Base-by-base conservation (phyloP, 495 filamentous ascomycete species). In the Penicillium roqueforti region DNA sequence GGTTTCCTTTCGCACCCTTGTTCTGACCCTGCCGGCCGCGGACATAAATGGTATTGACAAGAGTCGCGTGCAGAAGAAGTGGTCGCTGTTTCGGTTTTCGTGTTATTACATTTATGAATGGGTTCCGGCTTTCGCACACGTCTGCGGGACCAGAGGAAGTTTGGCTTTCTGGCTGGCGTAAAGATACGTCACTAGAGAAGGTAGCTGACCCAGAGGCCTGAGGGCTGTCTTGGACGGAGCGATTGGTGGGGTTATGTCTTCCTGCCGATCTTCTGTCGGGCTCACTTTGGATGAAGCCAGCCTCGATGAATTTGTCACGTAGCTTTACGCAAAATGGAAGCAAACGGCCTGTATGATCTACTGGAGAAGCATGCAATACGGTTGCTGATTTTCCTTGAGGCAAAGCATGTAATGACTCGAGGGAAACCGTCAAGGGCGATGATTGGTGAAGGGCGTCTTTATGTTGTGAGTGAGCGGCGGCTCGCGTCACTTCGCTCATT, bases 31-130 rank as follows among this genome's bases (percentile, higher is more conserved):
- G 68, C 63, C 60, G 72, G 22, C 69, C 73, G 26, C 55, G 60
- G 29, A 86, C 82, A 66, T 96, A 96, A 28, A 91, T 81, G 7
- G 91, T 96, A 68, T 97, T 96, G 19, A 93, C 70, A 4, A 97
- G 75, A 3, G 92, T 96, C 14, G 88, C 90, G 66, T 96, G 92
- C 45, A 96, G 64, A 18, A 87, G 77, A 44, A 97, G 66, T n/a
- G 82, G 81, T 29, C 91, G 71, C 1, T 59, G 45, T 48, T 69
- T 71, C 4, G 56, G 59, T 37, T 61, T 63, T 9, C 58, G 59
- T 8, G 55, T 22, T 9, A 54, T 47, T 26, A 61, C 52, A 3
- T 29, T 26, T 19, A 45, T 43, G 23, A 58, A 58, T 6, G 52
- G 60, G 16, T 58, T 46, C 20, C 25, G n/a, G n/a, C 14, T 7